A percentile compares a stretch with the other conserved stretches of the same genome.
phyloP scores from a whole-genome alignment of 208 protist species.

The Balamuthia mandrillaris region DNA sequence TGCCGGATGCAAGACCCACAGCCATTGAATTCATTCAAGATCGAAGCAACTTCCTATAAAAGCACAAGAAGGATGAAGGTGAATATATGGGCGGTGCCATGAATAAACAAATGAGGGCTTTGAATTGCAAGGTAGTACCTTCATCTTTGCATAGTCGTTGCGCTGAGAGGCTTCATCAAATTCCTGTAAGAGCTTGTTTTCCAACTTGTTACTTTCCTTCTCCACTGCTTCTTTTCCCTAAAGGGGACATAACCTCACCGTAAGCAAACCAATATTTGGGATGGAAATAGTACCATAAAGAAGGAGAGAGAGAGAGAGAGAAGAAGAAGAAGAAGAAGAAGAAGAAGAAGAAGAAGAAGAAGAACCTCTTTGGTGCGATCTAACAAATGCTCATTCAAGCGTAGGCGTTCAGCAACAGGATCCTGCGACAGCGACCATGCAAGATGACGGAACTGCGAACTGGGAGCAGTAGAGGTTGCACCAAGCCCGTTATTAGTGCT shows the following conservation, averaged over 20 bases:
- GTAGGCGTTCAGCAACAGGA: too few species aligned
- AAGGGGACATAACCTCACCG: not conserved
- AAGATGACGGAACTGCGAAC: too few species aligned
- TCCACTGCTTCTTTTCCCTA: constrained; percentile 16
- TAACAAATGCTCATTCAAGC: not conserved
- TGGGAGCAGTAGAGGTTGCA: too few species aligned
- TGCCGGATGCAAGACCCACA: not conserved
- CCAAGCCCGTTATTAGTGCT: too few species aligned
- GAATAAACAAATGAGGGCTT: too few species aligned
- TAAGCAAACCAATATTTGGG: too few species aligned
- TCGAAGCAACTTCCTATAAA: not conserved
- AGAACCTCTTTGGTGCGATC: not conserved
- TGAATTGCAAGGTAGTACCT: too few species aligned
- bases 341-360: not conserved
- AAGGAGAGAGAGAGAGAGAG: too few species aligned
- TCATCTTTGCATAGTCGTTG: not conserved
- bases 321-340: not conserved
- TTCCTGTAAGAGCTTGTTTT: not conserved
- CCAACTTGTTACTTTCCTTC: constrained; percentile 17
- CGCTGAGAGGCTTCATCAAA: not conserved
- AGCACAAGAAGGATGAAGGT: not conserved
- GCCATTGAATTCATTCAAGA: constrained; percentile 19
- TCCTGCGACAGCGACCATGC: too few species aligned
- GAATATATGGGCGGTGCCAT: too few species aligned
- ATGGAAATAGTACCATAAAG: too few species aligned